Base-by-base conservation (phyloP, 2,329 filamentous ascomycete genomes). In the Fusarium abutilonis region DNA sequence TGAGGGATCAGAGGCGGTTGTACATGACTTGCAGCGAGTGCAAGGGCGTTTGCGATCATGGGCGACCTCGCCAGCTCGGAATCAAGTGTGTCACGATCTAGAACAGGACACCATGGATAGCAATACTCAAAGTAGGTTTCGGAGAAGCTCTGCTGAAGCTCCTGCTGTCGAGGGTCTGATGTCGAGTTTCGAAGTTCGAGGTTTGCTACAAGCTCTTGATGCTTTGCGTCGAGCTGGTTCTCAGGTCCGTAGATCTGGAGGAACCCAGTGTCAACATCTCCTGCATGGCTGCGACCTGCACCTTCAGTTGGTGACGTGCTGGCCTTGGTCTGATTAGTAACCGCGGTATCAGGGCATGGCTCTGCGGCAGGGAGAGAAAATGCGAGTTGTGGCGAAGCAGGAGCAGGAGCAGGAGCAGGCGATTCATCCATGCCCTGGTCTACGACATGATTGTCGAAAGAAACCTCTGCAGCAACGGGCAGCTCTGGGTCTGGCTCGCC, bases 101-200 rank as follows among this genome's bases (percentile, higher is more conserved):
- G 66, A 0, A 79, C 74, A 2, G 78, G 78, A 54, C 77, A 79
- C 76, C 77, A 79, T 1, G 77, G 54, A 38, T 78, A 78, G 47
- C 75, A 78, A 52, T 78, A 78, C 44, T 79, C 75, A 28, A 72
- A 75, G 29, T 80, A 80, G 0, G 77, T 79, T 31, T 79, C 78
- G 4, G 72, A 70, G 52, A 79, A 80, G 26, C 73, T 77, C 41
- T 78, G 73, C 39, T 75, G 74, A 0, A 79, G 68, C 7, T 73
- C 65, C 6, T 60, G 59, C 7, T 68, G 64, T 1, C 50, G 40
- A 3, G 65, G 55, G 4, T 64, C 65, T 0, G 70, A 63, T 3
- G 58, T 44, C 13, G 55, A 52, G 13, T 64, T 52, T 9, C 66
- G 66, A 4, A 63, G 63, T 8, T 70, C 69, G 7, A 74, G 52